Percentiles rank a stretch among this genome's conserved stretches.
Evolutionary conservation across 2,329 filamentous ascomycete species (phyloP).

Genomic region (Aureobasidium sp.): DNA sequence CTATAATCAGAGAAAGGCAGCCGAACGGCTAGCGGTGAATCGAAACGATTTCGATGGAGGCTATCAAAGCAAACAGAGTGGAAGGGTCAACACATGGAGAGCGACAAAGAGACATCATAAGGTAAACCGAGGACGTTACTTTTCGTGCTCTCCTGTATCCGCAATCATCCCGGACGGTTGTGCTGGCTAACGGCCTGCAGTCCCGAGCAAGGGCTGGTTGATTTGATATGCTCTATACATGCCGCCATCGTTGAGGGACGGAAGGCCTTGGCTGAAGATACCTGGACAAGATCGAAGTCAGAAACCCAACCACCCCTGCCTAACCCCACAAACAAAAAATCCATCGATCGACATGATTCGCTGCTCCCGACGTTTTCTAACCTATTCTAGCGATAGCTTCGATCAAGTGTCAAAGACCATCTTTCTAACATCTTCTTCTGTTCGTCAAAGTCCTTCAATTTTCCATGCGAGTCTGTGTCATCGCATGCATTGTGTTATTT

Average conservation of each 20-base stretch:
- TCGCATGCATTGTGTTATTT: neutral
- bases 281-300: neutral
- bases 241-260: neutral
- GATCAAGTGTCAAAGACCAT: neutral
- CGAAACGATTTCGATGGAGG: neutral
- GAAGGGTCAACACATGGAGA: neutral
- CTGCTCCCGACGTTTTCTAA: neutral
- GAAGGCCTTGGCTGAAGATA: neutral
- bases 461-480: neutral
- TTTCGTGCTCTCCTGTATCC: constrained; percentile 2
- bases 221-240: constrained; percentile 1
- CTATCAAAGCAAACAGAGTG: neutral
- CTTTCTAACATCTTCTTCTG: neutral
- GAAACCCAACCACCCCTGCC: constrained; percentile 4
- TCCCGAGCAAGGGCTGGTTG: constrained; percentile 4
- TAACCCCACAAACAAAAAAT: neutral
- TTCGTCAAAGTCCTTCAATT: neutral
- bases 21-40: neutral
- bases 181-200: constrained; percentile 4
- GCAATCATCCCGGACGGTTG: constrained; percentile 3
- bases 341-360: constrained; percentile 7
- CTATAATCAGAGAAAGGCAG: neutral
- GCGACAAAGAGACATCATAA: constrained; percentile 3
- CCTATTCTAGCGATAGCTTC: neutral
- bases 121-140: neutral